Evolutionary conservation across 164 flowering plant genomes (phyloP).

Genomic region (Nymphaea colorata): DNA sequence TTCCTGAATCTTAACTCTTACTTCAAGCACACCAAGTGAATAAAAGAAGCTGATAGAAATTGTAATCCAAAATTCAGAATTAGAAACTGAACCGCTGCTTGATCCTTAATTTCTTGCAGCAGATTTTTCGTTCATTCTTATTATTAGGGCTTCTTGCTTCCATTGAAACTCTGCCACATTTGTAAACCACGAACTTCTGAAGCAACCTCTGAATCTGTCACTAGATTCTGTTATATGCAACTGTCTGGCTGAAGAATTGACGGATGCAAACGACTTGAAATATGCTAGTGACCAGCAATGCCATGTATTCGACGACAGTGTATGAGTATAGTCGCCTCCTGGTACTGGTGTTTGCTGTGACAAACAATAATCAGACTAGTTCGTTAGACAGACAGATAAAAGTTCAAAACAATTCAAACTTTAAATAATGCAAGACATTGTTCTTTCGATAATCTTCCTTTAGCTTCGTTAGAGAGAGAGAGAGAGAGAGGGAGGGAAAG

Average conservation of each 20-base stretch:
- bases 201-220: too few species aligned
- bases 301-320: slow-evolving; percentile 66
- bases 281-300: slow-evolving; percentile 51
- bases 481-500: neutral
- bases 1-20: too few species aligned
- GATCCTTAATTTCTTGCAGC: too few species aligned
- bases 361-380: neutral
- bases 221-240: slow-evolving; percentile 81
- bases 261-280: slow-evolving; percentile 80
- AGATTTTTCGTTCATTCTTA: too few species aligned
- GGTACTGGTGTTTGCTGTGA: slow-evolving; percentile 95
- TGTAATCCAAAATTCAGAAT: too few species aligned
- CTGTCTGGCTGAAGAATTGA: slow-evolving; percentile 81
- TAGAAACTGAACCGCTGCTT: too few species aligned
- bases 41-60: too few species aligned
- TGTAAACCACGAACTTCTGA: too few species aligned
- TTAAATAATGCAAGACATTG: neutral
- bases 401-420: neutral
- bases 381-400: neutral
- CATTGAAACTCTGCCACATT: too few species aligned
- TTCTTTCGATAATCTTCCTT: neutral
- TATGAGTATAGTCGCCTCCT: slow-evolving; percentile 67
- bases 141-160: too few species aligned
- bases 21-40: too few species aligned
- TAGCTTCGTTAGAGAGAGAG: neutral